Base-by-base conservation (phyloP, 2,329 filamentous ascomycete genomes). In the Pseudofabraea citricarpa region DNA sequence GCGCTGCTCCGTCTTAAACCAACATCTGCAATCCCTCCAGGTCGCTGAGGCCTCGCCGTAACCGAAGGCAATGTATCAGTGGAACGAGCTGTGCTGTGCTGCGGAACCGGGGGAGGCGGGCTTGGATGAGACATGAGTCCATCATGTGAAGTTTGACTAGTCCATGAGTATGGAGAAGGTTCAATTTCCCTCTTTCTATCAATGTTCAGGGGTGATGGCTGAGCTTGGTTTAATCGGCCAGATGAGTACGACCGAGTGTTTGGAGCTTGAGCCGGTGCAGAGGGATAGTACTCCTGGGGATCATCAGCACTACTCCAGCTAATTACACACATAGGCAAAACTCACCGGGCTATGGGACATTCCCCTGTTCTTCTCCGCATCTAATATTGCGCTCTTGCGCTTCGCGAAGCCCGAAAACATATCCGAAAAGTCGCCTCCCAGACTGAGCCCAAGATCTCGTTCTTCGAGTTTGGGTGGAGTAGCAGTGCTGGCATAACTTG, bases 401-500 rank as follows among this genome's bases (percentile, higher is more conserved):
- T 62, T 60, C 35, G 45, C 56, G 47, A 59, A 56, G 3, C 50
- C 54, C 13, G 52, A 43, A 47, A 63, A 63, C 60, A 63, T 63
- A 6, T 60, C 58, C 15, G 53, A 54, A 46, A 63, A 63, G 38
- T 62, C 60, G 18, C 60, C 60, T 39, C 59, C 60, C 13, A 63
- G 33, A 40, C 54, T 61, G 27, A 62, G 42, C 3, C 54, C 57
- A 4, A 61, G 26, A 33, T 60, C 56, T 38, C 48, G 52, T 5
- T 60, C 55, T 13, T 51, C 52, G 23, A 61, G 41, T 41, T 57
- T 60, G 32, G 56, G 53, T 26, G 60, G 58, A 19, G 56, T 57
- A 37, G 59, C 57, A 31, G 60, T 62, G 42, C 60, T 63, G 26
- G 60, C 59, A 47, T 60, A 59, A 45, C 59, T 62, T 1, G 58